Evolutionary conservation across 495 filamentous ascomycete species (phyloP).

Genomic region (Viridothelium virens): DNA sequence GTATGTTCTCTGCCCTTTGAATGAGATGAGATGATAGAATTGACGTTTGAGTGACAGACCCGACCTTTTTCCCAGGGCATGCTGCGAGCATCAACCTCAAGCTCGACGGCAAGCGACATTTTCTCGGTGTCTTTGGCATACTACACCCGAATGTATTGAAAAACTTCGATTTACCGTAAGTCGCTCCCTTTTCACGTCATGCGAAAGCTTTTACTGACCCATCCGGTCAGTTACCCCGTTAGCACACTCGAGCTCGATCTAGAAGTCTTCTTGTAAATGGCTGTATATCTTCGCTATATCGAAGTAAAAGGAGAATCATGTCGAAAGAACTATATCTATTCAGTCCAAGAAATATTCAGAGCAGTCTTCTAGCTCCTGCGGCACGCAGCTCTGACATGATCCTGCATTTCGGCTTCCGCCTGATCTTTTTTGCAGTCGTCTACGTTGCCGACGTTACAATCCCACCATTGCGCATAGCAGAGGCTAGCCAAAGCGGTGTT

Average conservation of each 20-base stretch:
- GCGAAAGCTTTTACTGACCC: conserved; percentile 11
- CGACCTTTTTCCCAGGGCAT: conserved; percentile 85
- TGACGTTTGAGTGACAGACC: conserved; percentile 42
- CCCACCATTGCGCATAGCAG: too few species aligned
- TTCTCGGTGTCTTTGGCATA: conserved; percentile 85
- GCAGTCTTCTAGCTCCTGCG: too few species aligned
- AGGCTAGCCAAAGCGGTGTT: too few species aligned
- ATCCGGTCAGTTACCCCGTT: conserved; percentile 61
- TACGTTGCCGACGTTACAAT: too few species aligned
- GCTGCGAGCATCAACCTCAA: conserved; percentile 73
- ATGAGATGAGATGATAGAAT: conserved; percentile 8
- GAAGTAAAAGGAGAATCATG: not conserved
- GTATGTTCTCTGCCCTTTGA: conserved; percentile 37
- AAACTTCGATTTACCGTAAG: conserved; percentile 81
- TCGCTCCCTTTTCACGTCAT: conserved; percentile 12
- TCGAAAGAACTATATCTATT: not conserved
- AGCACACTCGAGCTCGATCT: conserved; percentile 94
- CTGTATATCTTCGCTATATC: not conserved
- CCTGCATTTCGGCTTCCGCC: too few species aligned
- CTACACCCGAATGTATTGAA: conserved; percentile 87
- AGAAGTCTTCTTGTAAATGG: conserved; percentile 73
- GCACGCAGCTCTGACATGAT: too few species aligned
- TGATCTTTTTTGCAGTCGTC: too few species aligned
- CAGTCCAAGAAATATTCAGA: too few species aligned
- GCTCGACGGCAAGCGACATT: conserved; percentile 57